These are phyloP conservation scores for Tuber borchii DNA, from an alignment of 495 filamentous ascomycete species.

Conservation along the genomic window DNA sequence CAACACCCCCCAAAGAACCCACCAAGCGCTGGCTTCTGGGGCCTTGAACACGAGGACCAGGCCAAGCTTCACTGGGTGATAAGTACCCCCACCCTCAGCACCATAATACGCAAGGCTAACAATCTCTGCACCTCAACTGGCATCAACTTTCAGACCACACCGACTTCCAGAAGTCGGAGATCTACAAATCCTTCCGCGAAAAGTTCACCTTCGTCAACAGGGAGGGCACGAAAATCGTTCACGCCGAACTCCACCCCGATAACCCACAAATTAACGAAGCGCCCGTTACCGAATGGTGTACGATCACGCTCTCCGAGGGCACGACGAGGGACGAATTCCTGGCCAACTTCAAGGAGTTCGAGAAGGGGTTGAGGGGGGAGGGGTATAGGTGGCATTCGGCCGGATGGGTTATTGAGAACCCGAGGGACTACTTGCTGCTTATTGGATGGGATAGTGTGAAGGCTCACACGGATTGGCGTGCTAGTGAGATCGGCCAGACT, in stretches of 20 bases:
- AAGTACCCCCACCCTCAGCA: neutral
- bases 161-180: neutral
- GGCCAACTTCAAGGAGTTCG: constrained; percentile 6
- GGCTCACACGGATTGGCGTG: constrained; percentile 24
- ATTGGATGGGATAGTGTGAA: constrained; percentile 35
- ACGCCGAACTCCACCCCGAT: constrained; percentile 14
- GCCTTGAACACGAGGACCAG: neutral
- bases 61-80: neutral
- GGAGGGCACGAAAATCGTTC: constrained; percentile 2
- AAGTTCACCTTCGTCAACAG: constrained; percentile 2
- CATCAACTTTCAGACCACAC: neutral
- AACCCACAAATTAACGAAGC: constrained; percentile 15
- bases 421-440: constrained; percentile 11
- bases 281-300: constrained; percentile 19
- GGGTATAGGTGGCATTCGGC: constrained; percentile 18
- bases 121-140: neutral
- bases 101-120: neutral
- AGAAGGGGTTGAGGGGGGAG: constrained; percentile 14
- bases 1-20: neutral
- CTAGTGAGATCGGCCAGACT: neutral
- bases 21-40: neutral
- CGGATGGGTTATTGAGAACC: constrained; percentile 28
- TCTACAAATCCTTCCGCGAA: constrained; percentile 11
- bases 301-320: constrained; percentile 7
- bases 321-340: constrained; percentile 15